Evolutionary conservation across 192 early-diverging fungal species (phyloP).

Genomic region (Gonapodya prolifera): DNA sequence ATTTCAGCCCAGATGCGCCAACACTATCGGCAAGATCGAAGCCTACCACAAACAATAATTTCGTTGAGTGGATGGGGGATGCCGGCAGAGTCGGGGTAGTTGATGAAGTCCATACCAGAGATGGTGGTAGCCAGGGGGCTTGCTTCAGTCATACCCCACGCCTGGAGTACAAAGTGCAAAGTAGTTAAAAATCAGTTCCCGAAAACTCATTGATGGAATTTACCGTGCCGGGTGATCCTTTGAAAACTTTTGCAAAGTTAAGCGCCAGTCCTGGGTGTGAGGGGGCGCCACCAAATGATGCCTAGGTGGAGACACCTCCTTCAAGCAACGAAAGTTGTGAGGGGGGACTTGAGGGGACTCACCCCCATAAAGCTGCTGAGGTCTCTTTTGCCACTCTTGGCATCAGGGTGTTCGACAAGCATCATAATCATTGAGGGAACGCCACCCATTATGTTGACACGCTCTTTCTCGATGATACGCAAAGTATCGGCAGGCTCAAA

Average conservation of each 20-base stretch:
- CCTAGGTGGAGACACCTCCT: background rate
- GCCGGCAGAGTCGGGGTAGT: slow-evolving; percentile 8
- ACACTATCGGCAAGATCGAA: background rate
- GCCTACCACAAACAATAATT: slow-evolving; percentile 3
- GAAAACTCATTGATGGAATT: background rate
- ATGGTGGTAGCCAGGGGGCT: background rate
- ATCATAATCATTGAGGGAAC: slow-evolving; percentile 13
- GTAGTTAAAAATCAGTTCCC: background rate
- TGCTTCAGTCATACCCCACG: slow-evolving; percentile 13
- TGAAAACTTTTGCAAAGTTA: background rate
- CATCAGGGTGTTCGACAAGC: slow-evolving; percentile 13
- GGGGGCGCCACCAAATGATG: slow-evolving; percentile 10
- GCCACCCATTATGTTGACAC: slow-evolving; percentile 7
- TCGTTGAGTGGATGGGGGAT: background rate
- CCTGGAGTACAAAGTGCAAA: background rate
- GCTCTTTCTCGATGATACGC: slow-evolving; percentile 9
- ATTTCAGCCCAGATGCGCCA: no score
- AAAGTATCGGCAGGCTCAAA: slow-evolving; percentile 9
- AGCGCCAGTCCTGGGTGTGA: background rate
- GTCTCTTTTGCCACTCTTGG: background rate
- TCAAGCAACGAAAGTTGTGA: background rate
- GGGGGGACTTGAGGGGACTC: background rate
- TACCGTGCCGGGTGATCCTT: background rate
- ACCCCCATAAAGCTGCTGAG: background rate
- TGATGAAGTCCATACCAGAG: background rate